Evolutionary conservation across 257 asterid species (phyloP), one percentile per base, ranked within the genome.

Genomic region (Plantago major): DNA sequence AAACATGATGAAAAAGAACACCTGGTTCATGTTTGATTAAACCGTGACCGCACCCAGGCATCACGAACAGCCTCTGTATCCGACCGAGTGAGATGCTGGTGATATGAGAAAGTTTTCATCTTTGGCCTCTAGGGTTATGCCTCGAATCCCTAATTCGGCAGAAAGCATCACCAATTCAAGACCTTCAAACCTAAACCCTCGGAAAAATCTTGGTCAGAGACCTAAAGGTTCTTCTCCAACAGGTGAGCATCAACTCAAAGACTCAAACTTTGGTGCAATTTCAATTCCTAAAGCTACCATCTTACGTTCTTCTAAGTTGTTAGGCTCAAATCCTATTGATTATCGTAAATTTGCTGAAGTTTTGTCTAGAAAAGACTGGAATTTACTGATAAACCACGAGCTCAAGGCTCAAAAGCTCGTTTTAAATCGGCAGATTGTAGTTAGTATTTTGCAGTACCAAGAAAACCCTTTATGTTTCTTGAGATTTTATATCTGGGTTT

Each of bases 311-410:
- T 71, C 55, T 14, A 51, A 68, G 11, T 55, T 43, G 42, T 58
- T 70, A 7, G 60, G 16, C 15, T 45, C 58, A 26, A 86, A 58
- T n/a, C 77, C 79, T n/a, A 65, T 79, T 58, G 89, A 92, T 73
- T 83, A 74, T 66, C 70, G 14, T 11, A 80, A 81, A 74, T 63
- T 88, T 44, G 46, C 81, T 55, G 80, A 78, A 59, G 69, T 92
- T 70, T 67, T 92, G 26, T 71, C 82, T 0, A 76, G 93, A 68
- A 86, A 92, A 64, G 97, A 92, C 70, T 92, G 98, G 98, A 69
- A 52, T 73, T 68, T 86, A 67, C 76, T 92, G 73, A 78, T 92
- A 17, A 84, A 71, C 66, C 95, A 82, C 7, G 98, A 92, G 57
- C 69, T 80, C 13, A 81, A 74, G 72, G 75, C 79, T 60, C 77